Percentiles rank a stretch among this genome's conserved stretches.
Conservation (phyloP, 2,329 filamentous ascomycete genomes). For the Alternaria infectoria region DNA sequence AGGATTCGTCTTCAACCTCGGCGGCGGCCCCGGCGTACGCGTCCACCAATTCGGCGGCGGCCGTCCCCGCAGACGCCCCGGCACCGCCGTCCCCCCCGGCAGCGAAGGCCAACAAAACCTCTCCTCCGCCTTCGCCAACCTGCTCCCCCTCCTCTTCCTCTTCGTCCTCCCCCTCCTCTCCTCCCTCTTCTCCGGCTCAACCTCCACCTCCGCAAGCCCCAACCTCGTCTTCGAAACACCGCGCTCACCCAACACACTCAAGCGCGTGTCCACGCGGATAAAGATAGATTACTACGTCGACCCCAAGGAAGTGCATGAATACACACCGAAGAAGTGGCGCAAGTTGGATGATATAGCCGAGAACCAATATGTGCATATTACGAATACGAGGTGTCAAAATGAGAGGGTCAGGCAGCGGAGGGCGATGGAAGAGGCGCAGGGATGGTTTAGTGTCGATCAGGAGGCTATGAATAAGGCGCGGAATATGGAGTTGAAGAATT, state of each 20-base stretch:
- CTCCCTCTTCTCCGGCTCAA: conserved; percentile 68
- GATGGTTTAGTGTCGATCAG: conserved; percentile 84
- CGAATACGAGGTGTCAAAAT: conserved; percentile 75
- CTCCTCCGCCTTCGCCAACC: conserved; percentile 66
- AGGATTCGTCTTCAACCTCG: conserved; percentile 94
- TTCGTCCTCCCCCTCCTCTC: conserved; percentile 81
- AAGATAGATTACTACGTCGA: conserved; percentile 86
- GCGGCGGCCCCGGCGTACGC: conserved; percentile 86
- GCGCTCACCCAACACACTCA: conserved; percentile 72
- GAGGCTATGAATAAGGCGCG: conserved; percentile 78
- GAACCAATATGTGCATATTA: conserved; percentile 68
- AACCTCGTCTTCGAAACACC: conserved; percentile 77
- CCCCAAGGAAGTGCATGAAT: conserved; percentile 75
- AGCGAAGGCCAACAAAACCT: conserved; percentile 59
- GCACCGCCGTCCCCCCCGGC: conserved; percentile 60
- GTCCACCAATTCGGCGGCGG: conserved; percentile 94
- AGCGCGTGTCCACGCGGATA: conserved; percentile 72
- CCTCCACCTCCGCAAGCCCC: conserved; percentile 63
- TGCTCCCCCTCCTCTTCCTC: conserved; percentile 87
- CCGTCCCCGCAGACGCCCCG: conserved; percentile 75
- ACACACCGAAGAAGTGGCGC: conserved; percentile 70
- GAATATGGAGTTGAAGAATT: conserved; percentile 65
- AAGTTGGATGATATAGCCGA: conserved; percentile 82
- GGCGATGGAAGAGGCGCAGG: conserved; percentile 77
- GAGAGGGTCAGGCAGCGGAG: conserved; percentile 71